Evolutionary conservation across 2,329 filamentous ascomycete species (phyloP).

Genomic region (Phialocephala sp.): DNA sequence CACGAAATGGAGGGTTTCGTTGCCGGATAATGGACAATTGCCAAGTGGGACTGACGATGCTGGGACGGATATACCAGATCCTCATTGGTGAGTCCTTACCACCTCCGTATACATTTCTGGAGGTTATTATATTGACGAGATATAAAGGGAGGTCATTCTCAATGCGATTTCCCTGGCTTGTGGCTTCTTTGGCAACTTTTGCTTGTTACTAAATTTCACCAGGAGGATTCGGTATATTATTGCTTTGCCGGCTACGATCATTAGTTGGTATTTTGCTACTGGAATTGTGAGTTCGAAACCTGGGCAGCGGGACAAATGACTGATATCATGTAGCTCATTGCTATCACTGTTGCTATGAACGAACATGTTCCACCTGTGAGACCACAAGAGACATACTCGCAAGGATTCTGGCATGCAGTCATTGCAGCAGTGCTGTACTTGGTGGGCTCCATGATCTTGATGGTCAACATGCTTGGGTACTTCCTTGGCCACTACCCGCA

Average conservation of each 20-base stretch:
- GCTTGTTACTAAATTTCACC: conserved; percentile 73
- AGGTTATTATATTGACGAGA: background rate
- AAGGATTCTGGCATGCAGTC: conserved; percentile 74
- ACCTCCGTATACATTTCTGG: background rate
- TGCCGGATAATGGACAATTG: conserved; percentile 52
- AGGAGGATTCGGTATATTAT: conserved; percentile 69
- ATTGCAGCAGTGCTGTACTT: conserved; percentile 68
- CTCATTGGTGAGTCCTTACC: conserved; percentile 56
- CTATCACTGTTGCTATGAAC: conserved; percentile 62
- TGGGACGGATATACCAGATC: conserved; percentile 62
- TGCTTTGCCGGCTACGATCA: conserved; percentile 69
- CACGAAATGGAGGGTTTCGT: conserved; percentile 62
- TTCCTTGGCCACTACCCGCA: conserved; percentile 72
- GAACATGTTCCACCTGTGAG: conserved; percentile 54
- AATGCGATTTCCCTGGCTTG: conserved; percentile 69
- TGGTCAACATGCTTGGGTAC: conserved; percentile 74
- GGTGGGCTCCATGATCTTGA: conserved; percentile 64
- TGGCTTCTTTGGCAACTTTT: conserved; percentile 70
- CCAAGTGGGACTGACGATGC: conserved; percentile 52
- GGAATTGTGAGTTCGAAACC: conserved; percentile 53
- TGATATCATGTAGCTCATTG: conserved; percentile 55
- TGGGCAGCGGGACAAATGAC: background rate
- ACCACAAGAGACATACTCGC: conserved; percentile 61
- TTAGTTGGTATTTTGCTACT: conserved; percentile 69
- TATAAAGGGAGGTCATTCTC: conserved; percentile 59